Conservation (phyloP, 1,284 basidiomycete genomes). For the Dichomitus squalens region DNA sequence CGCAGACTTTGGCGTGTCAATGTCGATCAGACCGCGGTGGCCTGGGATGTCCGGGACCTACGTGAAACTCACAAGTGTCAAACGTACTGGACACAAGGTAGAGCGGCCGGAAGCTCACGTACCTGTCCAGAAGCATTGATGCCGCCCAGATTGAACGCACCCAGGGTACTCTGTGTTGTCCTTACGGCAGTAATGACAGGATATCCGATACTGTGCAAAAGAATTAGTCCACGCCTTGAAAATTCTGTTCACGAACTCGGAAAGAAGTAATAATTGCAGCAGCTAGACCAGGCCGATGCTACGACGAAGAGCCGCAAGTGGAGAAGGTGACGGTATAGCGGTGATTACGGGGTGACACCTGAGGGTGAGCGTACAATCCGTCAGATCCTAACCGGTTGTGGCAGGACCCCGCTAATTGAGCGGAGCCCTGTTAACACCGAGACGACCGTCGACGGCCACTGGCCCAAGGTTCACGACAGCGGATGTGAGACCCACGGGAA, state of each 20-base stretch:
- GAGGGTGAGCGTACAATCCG: too few relatives aligned
- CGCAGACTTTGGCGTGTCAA: slow-evolving; percentile 49
- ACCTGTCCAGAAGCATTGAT: slow-evolving; percentile 52
- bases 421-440: background rate
- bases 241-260: too few relatives aligned
- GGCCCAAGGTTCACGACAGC: background rate
- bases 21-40: slow-evolving; percentile 50
- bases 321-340: background rate
- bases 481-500: background rate
- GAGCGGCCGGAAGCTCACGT: slow-evolving; percentile 4
- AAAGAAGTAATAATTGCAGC: too few relatives aligned
- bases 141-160: slow-evolving; percentile 56
- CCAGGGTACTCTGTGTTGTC: slow-evolving; percentile 29
- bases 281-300: too few relatives aligned
- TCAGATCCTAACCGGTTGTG: too few relatives aligned
- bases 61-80: background rate
- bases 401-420: background rate
- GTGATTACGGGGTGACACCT: background rate
- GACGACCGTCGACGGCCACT: background rate
- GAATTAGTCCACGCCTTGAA: too few relatives aligned
- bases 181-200: slow-evolving; percentile 52
- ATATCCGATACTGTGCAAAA: slow-evolving; percentile 43
- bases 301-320: too few relatives aligned
- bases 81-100: background rate
- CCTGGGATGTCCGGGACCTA: slow-evolving; percentile 37